Conservation (phyloP, 345 rosid species). For the Trapa incisa region DNA sequence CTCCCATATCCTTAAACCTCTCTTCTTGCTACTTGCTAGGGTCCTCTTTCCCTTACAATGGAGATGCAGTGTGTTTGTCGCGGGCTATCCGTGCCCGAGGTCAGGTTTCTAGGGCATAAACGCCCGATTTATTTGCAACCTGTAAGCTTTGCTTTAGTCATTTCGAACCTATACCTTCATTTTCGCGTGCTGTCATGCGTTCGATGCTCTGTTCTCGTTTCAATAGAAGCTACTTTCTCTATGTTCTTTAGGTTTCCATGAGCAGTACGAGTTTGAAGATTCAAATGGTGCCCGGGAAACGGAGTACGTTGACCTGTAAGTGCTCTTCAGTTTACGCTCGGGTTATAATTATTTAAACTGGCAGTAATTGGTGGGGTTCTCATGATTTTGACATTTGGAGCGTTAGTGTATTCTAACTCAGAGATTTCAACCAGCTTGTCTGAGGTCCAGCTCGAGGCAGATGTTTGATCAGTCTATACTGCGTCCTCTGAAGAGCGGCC, state of each 20-base stretch:
- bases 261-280: constrained; percentile 12
- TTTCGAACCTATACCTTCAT: background rate
- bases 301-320: constrained; percentile 20
- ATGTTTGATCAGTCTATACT: constrained; percentile 1
- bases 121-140: constrained; percentile 7
- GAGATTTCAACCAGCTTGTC: constrained; percentile 12
- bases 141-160: constrained; percentile 19
- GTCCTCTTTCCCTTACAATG: constrained; percentile 12
- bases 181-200: background rate
- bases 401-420: background rate
- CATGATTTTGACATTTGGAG: background rate
- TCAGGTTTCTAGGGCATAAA: constrained; percentile 12
- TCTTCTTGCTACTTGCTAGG: background rate
- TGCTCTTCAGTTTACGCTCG: background rate
- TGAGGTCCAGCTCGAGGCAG: constrained; percentile 11
- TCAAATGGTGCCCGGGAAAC: constrained; percentile 9
- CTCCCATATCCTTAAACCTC: constrained; percentile 4
- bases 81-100: constrained; percentile 28
- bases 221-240: background rate
- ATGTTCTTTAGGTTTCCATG: constrained; percentile 23
- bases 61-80: constrained; percentile 36
- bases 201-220: background rate
- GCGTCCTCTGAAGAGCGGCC: constrained; percentile 16
- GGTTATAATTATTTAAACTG: too few relatives aligned
- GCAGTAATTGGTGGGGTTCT: background rate